Evolutionary conservation across 1,284 basidiomycete species (phyloP).

Genomic region (Schizopora paradoxa): DNA sequence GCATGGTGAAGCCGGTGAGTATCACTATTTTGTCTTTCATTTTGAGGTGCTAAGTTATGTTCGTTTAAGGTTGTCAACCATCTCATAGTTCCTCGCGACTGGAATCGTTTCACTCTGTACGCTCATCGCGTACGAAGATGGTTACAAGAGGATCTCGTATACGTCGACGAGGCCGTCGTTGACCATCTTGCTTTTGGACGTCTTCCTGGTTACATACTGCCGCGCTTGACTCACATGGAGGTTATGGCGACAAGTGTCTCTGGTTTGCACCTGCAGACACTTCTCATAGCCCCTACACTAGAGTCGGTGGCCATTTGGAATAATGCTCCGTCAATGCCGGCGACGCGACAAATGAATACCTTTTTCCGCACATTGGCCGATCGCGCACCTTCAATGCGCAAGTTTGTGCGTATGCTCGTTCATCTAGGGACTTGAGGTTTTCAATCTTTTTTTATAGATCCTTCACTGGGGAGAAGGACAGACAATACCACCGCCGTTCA

Average conservation of each 20-base stretch:
- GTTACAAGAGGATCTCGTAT: constrained; percentile 14
- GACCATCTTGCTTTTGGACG: constrained; percentile 17
- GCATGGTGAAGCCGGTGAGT: constrained; percentile 10
- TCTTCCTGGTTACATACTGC: constrained; percentile 13
- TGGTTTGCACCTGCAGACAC: constrained; percentile 14
- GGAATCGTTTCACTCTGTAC: constrained; percentile 15
- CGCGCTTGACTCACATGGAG: constrained; percentile 14
- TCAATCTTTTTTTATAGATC: too few species aligned
- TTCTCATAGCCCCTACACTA: constrained; percentile 13
- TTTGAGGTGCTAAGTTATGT: neutral
- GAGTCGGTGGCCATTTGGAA: constrained; percentile 15
- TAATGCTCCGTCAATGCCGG: constrained; percentile 1
- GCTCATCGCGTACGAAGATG: constrained; percentile 14
- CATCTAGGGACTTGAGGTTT: too few species aligned
- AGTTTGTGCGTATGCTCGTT: too few species aligned
- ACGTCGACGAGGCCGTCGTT: constrained; percentile 16
- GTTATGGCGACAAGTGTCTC: constrained; percentile 14
- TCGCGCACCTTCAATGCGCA: constrained; percentile 7
- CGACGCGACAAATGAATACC: constrained; percentile 11
- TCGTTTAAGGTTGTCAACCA: constrained; percentile 11
- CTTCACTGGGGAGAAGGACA: constrained; percentile 14
- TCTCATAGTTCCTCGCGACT: constrained; percentile 17
- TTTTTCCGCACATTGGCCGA: constrained; percentile 17
- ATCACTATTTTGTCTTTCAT: neutral
- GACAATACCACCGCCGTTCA: constrained; percentile 1